Conservation (phyloP, 371 early-diverging fungal genomes). For the Mucor velutinosus region DNA sequence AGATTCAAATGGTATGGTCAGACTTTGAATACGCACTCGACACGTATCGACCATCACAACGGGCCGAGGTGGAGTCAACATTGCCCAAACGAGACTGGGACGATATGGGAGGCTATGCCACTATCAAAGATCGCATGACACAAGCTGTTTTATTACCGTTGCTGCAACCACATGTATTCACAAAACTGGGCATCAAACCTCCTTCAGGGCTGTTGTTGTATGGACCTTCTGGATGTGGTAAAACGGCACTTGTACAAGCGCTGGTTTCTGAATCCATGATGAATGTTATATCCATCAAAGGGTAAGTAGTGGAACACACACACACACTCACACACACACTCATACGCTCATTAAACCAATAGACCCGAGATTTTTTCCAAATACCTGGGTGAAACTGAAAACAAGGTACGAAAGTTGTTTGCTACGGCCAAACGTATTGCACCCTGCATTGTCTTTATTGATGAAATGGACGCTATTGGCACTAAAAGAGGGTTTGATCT, state of each 20-base stretch:
- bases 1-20: conserved; percentile 21
- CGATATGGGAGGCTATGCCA: conserved; percentile 55
- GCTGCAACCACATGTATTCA: conserved; percentile 61
- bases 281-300: conserved; percentile 79
- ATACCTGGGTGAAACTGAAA: conserved; percentile 93
- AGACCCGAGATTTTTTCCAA: conserved; percentile 85
- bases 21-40: conserved; percentile 54
- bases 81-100: conserved; percentile 46
- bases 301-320: conserved; percentile 40
- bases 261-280: conserved; percentile 69
- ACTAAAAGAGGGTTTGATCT: conserved; percentile 64
- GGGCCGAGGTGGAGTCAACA: conserved; percentile 50
- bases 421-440: conserved; percentile 76
- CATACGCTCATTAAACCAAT: neutral
- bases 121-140: conserved; percentile 68
- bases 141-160: conserved; percentile 77
- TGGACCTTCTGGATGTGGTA: conserved; percentile 91
- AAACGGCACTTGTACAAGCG: conserved; percentile 80
- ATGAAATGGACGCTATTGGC: conserved; percentile 88
- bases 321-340: no score
- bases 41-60: conserved; percentile 50
- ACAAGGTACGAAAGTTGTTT: conserved; percentile 80
- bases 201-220: conserved; percentile 83
- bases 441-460: conserved; percentile 91
- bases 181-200: conserved; percentile 70